Evolutionary conservation across 164 flowering plant genomes (phyloP).

Genomic region (Liquidambar formosana): DNA sequence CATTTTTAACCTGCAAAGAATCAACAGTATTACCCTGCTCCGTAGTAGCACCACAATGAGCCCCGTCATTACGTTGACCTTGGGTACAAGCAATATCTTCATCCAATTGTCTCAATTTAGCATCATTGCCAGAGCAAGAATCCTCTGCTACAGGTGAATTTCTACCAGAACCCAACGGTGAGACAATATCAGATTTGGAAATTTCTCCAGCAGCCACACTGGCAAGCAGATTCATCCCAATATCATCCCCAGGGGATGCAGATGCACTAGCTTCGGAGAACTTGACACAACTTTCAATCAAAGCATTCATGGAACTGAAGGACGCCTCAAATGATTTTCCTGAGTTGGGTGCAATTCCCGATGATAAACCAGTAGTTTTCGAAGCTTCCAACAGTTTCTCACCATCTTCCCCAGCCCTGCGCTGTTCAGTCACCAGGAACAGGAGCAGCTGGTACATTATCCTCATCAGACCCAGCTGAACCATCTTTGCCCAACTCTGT

Average conservation of each 20-base stretch:
- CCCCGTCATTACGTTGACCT: no score
- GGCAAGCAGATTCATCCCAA: slow-evolving; percentile 91
- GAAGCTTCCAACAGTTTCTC: slow-evolving; percentile 27
- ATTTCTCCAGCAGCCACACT: slow-evolving; percentile 95
- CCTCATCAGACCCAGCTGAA: slow-evolving; percentile 50
- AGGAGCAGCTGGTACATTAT: slow-evolving; percentile 44
- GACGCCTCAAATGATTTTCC: slow-evolving; percentile 47
- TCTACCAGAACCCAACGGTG: slow-evolving; percentile 50
- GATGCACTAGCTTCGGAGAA: slow-evolving; percentile 50
- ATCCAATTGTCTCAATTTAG: slow-evolving; percentile 27
- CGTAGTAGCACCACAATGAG: background rate
- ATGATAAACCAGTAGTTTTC: slow-evolving; percentile 31
- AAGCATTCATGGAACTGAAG: slow-evolving; percentile 45
- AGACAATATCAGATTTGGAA: slow-evolving; percentile 44
- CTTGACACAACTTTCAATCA: slow-evolving; percentile 54
- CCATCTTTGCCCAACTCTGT: slow-evolving; percentile 59
- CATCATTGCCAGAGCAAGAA: slow-evolving; percentile 23
- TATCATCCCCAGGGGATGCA: slow-evolving; percentile 61
- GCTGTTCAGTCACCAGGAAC: slow-evolving; percentile 36
- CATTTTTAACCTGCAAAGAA: background rate
- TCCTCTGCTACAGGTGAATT: slow-evolving; percentile 30
- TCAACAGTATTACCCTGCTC: slow-evolving; percentile 21
- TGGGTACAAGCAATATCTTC: slow-evolving; percentile 22
- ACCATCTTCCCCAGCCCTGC: slow-evolving; percentile 34
- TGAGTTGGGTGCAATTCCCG: slow-evolving; percentile 34